These are phyloP conservation scores for Mortierella sp. DNA, from an alignment of 371 early-diverging fungal genomes.

Conservation along the genomic window DNA sequence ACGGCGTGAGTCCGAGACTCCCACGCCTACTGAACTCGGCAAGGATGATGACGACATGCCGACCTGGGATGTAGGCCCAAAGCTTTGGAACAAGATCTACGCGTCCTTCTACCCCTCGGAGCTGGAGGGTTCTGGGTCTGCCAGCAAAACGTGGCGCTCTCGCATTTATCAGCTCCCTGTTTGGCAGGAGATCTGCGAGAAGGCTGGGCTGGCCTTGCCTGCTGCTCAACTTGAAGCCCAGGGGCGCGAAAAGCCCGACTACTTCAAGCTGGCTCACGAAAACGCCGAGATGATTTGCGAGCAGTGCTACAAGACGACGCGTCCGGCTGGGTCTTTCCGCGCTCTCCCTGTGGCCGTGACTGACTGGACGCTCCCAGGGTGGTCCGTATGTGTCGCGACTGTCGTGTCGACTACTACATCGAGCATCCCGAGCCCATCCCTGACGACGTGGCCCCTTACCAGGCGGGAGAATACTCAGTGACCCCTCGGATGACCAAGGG, in stretches of 20 bases:
- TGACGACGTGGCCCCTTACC: background rate
- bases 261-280: constrained; percentile 10
- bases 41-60: background rate
- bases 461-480: background rate
- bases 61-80: background rate
- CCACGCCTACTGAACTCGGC: background rate
- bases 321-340: constrained; percentile 11
- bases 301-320: constrained; percentile 1
- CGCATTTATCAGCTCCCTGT: constrained; percentile 5
- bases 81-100: constrained; percentile 3
- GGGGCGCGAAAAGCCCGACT: constrained; percentile 4
- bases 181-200: constrained; percentile 18
- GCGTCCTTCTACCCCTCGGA: constrained; percentile 1
- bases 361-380: background rate
- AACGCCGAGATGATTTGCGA: constrained; percentile 18
- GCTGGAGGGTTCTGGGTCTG: background rate
- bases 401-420: constrained; percentile 15
- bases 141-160: background rate
- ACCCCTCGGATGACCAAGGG: constrained; percentile 18
- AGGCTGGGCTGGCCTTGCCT: background rate
- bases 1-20: background rate
- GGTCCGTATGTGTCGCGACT: constrained; percentile 14
- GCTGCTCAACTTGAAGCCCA: background rate
- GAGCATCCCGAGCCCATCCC: background rate
- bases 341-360: constrained; percentile 3